Base-by-base conservation (phyloP, 108 stramenopile species). In the Craspedostauros australis region DNA sequence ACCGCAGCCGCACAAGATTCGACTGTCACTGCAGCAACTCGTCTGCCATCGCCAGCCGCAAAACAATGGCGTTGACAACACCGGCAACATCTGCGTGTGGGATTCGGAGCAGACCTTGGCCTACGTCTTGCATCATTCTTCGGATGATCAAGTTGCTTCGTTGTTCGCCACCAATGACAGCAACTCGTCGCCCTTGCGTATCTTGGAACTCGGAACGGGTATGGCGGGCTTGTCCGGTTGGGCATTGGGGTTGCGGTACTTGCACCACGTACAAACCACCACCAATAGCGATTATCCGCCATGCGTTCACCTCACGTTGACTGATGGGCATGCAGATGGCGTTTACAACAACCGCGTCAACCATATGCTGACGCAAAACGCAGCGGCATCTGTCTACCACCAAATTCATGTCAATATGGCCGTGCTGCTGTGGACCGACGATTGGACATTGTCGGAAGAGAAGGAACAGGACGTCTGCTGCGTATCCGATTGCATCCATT, bases 41-140 rank as follows among this genome's bases (percentile, higher is more conserved):
- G 52, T 63, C 8, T 64, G 70, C 39, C 84, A 86, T 57, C 66
- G 76, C 11, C 54, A 42, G 31, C n/a, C n/a, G n/a, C n/a, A n/a
- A n/a, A 27, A 73, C 37, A 47, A 60, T 42, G 82, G 77, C 7
- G 80, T 86, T 4, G 89, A 91, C 50, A 86, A 91, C 60, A 86
- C 84, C 0, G 84, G 83, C 15, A 84, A 91, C 39, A 66, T 80
- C 15, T 58, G 88, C 44, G 82, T 90, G 9, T 90, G 88, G 88
- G 88, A 90, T 73, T 73, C 68, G 1, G 87, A 88, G 58, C 54
- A 40, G 3, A 80, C 81, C 0, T 62, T 88, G 46, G 65, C 83
- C 15, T 60, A 54, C 32, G 38, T 68, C 1, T 24, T 68, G 36
- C 60, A 54, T 29, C 50, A 73, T 37, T 51, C 61, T 20, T 53